phyloP scores from a whole-genome alignment of 192 early-diverging fungal genomes.

The Coemansia sp. region DNA sequence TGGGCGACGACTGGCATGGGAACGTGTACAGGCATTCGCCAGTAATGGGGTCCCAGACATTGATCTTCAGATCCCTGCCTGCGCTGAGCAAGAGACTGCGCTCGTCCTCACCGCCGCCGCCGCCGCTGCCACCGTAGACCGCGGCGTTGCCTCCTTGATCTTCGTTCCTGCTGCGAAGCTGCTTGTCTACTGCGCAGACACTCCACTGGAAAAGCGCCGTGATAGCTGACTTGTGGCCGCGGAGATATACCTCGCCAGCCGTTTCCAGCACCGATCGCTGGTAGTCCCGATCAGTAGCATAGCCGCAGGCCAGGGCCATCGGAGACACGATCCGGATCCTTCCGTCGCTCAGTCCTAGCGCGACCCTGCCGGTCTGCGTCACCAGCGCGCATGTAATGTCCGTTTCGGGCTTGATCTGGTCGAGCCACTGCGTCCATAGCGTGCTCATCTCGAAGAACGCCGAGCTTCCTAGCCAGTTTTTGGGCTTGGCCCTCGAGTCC shows the following conservation, averaged over 20 bases:
- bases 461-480: conserved; percentile 38
- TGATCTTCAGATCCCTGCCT: conserved; percentile 44
- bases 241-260: conserved; percentile 6
- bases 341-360: conserved; percentile 27
- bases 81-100: conserved; percentile 38
- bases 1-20: conserved; percentile 40
- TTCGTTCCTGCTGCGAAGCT: neutral
- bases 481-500: conserved; percentile 14
- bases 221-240: conserved; percentile 29
- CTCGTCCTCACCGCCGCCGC: too few species aligned
- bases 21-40: conserved; percentile 26
- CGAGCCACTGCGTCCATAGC: conserved; percentile 37
- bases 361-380: conserved; percentile 14
- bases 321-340: conserved; percentile 25
- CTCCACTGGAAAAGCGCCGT: conserved; percentile 36
- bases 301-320: conserved; percentile 12
- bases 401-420: conserved; percentile 4
- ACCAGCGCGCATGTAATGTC: conserved; percentile 24
- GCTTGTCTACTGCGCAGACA: neutral
- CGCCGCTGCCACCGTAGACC: neutral
- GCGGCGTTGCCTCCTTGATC: neutral
- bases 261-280: neutral
- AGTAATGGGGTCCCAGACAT: conserved; percentile 32
- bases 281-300: neutral
- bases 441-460: conserved; percentile 18